phyloP scores from a whole-genome alignment of 169 alveolate species.

The Plasmodium ovale region DNA sequence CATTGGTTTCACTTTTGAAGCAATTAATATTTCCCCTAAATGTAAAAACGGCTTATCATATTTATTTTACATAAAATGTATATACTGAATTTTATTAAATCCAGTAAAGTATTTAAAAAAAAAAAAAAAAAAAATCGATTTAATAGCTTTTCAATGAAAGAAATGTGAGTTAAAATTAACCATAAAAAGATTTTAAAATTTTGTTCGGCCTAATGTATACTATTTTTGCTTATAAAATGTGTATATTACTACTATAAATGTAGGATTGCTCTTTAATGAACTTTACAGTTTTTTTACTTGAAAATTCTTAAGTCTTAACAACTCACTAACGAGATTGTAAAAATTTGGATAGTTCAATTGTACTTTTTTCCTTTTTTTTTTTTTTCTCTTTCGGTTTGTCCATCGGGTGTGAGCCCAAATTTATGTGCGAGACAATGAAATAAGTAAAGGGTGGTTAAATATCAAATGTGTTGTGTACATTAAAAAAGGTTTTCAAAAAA shows the following conservation, averaged over 20 bases:
- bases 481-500: too few species aligned
- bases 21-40: background rate
- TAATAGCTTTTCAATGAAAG: background rate
- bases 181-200: too few species aligned
- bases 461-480: too few species aligned
- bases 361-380: too few species aligned
- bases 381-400: too few species aligned
- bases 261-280: conserved; percentile 31
- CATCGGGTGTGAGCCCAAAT: too few species aligned
- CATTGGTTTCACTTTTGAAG: background rate
- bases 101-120: background rate
- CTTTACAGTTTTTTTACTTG: too few species aligned
- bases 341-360: background rate
- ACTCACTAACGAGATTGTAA: too few species aligned
- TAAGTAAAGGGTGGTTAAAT: too few species aligned
- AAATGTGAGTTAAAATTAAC: conserved; percentile 14
- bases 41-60: background rate
- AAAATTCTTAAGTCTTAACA: too few species aligned
- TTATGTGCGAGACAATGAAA: too few species aligned
- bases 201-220: too few species aligned
- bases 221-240: background rate
- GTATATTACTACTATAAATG: background rate
- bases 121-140: conserved; percentile 19
- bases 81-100: conserved; percentile 16
- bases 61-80: conserved; percentile 14